These are phyloP conservation scores for Juglanconis juglandina DNA, from an alignment of 2,329 filamentous ascomycete genomes.

Conservation along the genomic window DNA sequence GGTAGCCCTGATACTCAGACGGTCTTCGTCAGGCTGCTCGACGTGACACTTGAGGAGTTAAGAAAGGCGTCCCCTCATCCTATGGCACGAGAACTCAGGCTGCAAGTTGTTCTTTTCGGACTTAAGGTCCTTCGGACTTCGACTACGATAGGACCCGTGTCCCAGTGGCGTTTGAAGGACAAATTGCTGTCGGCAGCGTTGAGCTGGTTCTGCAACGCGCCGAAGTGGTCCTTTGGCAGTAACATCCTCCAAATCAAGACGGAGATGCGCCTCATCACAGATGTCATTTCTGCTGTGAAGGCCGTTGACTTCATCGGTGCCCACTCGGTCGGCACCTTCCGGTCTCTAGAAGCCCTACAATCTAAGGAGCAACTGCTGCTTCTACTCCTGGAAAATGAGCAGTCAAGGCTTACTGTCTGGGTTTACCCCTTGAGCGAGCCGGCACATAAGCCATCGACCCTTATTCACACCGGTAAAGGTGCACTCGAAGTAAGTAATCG, in stretches of 20 bases:
- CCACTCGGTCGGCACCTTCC: constrained; percentile 50
- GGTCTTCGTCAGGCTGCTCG: constrained; percentile 77
- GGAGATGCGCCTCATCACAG: constrained; percentile 75
- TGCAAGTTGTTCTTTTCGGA: constrained; percentile 81
- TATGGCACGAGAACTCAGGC: constrained; percentile 85
- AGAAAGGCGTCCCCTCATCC: constrained; percentile 72
- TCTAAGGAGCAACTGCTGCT: constrained; percentile 81
- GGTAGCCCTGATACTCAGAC: constrained; percentile 77
- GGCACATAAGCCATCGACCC: constrained; percentile 35
- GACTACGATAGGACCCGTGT: constrained; percentile 59
- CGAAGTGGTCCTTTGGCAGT: constrained; percentile 92
- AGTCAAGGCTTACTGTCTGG: constrained; percentile 83
- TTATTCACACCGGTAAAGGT: constrained; percentile 39
- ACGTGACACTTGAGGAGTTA: constrained; percentile 73
- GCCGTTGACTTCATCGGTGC: constrained; percentile 59
- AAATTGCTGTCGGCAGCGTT: constrained; percentile 81
- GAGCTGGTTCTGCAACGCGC: constrained; percentile 80
- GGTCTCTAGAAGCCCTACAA: constrained; percentile 67
- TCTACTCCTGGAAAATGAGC: constrained; percentile 78
- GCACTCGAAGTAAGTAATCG: constrained; percentile 35
- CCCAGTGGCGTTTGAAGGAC: constrained; percentile 83
- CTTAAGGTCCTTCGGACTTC: constrained; percentile 72
- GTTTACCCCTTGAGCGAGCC: constrained; percentile 72
- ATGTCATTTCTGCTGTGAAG: constrained; percentile 67
- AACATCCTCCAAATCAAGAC: constrained; percentile 92